These are phyloP conservation scores for Eutypella sp. DNA, from an alignment of 2,329 filamentous ascomycete genomes.

Conservation along the genomic window DNA sequence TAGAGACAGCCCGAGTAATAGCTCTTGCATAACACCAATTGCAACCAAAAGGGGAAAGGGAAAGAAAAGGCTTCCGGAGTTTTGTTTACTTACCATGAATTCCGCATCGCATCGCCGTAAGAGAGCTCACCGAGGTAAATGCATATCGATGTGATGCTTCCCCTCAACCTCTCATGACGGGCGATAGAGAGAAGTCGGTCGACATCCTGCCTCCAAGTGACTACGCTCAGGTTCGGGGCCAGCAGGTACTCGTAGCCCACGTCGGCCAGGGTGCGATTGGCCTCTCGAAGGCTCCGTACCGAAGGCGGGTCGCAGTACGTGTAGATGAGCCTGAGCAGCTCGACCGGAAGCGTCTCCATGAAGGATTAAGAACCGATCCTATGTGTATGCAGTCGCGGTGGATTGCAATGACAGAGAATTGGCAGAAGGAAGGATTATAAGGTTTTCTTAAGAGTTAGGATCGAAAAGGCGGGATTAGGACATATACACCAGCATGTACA, in stretches of 20 bases:
- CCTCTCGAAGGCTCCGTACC: conserved; percentile 37
- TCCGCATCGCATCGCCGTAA: conserved; percentile 32
- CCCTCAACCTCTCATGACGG: conserved; percentile 35
- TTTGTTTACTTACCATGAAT: conserved; percentile 20
- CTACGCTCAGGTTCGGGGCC: conserved; percentile 34
- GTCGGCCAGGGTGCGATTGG: conserved; percentile 32
- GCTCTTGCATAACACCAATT: no score
- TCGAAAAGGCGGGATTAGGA: background rate
- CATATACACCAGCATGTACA: background rate
- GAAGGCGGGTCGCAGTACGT: conserved; percentile 33
- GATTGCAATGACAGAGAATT: no score
- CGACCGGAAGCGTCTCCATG: conserved; percentile 33
- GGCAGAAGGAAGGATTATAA: no score
- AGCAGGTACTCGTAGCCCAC: conserved; percentile 40
- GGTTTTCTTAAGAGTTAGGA: background rate
- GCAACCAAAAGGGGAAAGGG: background rate
- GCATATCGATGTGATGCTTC: conserved; percentile 37
- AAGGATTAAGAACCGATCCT: no score
- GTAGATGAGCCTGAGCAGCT: conserved; percentile 40
- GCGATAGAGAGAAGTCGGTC: conserved; percentile 40
- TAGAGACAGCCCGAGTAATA: no score
- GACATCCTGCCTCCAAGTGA: conserved; percentile 42
- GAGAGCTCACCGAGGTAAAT: conserved; percentile 41
- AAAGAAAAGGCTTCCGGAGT: background rate
- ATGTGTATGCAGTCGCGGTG: background rate